Evolutionary conservation across 2,329 filamentous ascomycete genomes (phyloP), one percentile per base, ranked within the genome.

Genomic region (Botrytis cinerea): DNA sequence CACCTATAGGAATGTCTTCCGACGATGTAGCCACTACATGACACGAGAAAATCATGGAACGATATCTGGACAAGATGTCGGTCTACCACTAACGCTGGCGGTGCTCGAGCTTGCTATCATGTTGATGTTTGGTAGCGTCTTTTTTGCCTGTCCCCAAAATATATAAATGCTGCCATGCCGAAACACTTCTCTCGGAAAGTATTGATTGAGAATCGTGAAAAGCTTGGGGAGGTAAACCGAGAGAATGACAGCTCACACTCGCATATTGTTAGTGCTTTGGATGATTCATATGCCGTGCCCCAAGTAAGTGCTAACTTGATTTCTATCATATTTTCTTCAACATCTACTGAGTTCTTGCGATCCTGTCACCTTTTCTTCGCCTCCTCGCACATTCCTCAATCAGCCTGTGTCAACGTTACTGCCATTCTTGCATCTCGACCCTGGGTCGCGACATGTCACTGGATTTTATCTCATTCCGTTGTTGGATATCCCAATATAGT

Each of bases 171-270:
- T 28, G 16, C 14, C n/a, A 35, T 35, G 32, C 43, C 18, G 35
- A 40, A 40, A 54, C 25, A 35, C 18, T 28, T 48, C 35, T 16
- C 16, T 28, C 5, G 10, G 35, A 25, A 25, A 43, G 25, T 32
- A 67, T 54, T 40, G 9, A 38, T 54, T 25, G 25, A 57, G 48
- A 28, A 54, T 25, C 20, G 25, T 66, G 43, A 57, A 68, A 35
- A 68, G 43, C n/a, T 22, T 57, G 35, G 35, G 64, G 64, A 32
- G 20, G 35, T 28, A 35, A 38, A 68, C 16, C 48, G 64, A 54
- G 64, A 40, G 4, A 48, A 68, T 68, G 48, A 68, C 64, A 68
- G 48, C 48, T 68, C 48, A 57, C 32, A 68, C 64, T 68, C 48
- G 48, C 48, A 68, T 68, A 43, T 68, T 48, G n/a, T 57, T 16